A percentile compares a stretch with the other conserved stretches of the same genome.
Evolutionary conservation across 139 green algal genomes (phyloP).

Genomic region (Tetradesmus obliquus): DNA sequence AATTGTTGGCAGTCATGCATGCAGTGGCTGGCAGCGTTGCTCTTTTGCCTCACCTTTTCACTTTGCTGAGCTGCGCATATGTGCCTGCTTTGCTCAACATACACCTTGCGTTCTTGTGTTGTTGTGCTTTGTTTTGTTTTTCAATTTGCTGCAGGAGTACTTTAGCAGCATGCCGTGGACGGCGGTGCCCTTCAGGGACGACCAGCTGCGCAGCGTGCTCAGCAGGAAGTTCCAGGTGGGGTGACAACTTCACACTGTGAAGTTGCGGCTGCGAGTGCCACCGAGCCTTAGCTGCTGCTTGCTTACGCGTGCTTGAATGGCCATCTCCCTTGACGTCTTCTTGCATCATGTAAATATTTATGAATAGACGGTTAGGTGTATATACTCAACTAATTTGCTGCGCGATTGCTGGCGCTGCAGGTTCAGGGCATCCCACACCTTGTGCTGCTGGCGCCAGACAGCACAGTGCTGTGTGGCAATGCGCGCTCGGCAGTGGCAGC

Average conservation of each 20-base stretch:
- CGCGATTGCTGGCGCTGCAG: not conserved
- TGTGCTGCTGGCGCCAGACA: constrained; percentile 54
- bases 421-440: constrained; percentile 60
- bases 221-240: constrained; percentile 35
- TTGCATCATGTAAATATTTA: no score
- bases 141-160: constrained; percentile 52
- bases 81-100: no score
- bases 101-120: no score
- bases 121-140: not conserved
- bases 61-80: no score
- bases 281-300: not conserved
- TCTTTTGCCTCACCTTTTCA: no score
- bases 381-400: no score
- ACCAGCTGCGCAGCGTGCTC: constrained; percentile 39
- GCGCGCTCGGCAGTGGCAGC: constrained; percentile 50
- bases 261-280: no score
- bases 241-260: not conserved
- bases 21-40: no score
- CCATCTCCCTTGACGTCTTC: no score
- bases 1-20: no score
- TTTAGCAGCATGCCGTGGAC: constrained; percentile 59
- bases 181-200: constrained; percentile 51
- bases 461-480: constrained; percentile 50
- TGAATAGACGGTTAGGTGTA: no score
- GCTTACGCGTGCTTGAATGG: no score